phyloP scores from a whole-genome alignment of 176 grass and related monocot species.

The Areca catechu region DNA sequence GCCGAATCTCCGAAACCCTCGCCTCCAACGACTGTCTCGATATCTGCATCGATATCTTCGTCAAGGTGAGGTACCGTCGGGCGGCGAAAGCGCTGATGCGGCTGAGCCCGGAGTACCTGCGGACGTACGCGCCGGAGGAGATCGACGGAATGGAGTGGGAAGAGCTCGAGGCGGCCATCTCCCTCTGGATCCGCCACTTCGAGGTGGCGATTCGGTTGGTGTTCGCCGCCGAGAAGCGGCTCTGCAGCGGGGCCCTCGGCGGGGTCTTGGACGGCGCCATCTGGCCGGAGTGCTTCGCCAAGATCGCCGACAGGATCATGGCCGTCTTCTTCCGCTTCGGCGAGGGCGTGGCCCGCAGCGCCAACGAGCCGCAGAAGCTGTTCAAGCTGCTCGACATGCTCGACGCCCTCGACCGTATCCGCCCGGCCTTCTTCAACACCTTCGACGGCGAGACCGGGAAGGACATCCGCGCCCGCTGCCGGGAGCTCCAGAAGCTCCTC shows the following conservation, averaged over 20 bases:
- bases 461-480: conserved; percentile 28
- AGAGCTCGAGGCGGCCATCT: conserved; percentile 44
- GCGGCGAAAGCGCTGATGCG: conserved; percentile 69
- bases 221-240: conserved; percentile 37
- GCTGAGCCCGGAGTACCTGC: conserved; percentile 51
- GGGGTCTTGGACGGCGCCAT: conserved; percentile 24
- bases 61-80: conserved; percentile 51
- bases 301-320: conserved; percentile 39
- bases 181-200: conserved; percentile 45
- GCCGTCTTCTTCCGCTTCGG: conserved; percentile 60
- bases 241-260: conserved; percentile 44
- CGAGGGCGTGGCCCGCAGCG: conserved; percentile 27
- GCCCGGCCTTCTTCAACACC: conserved; percentile 18
- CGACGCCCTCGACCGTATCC: conserved; percentile 27
- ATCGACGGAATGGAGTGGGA: conserved; percentile 66
- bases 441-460: conserved; percentile 37
- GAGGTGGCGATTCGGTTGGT: conserved; percentile 36
- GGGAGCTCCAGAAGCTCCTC: conserved; percentile 50
- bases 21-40: conserved; percentile 58
- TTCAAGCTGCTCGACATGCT: conserved; percentile 76
- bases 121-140: conserved; percentile 41
- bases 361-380: conserved; percentile 48
- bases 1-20: conserved; percentile 43
- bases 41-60: conserved; percentile 64
- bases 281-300: conserved; percentile 62